These are phyloP conservation scores for Coffea humblotiana DNA, from an alignment of 305 asterid genomes.

Conservation along the genomic window DNA sequence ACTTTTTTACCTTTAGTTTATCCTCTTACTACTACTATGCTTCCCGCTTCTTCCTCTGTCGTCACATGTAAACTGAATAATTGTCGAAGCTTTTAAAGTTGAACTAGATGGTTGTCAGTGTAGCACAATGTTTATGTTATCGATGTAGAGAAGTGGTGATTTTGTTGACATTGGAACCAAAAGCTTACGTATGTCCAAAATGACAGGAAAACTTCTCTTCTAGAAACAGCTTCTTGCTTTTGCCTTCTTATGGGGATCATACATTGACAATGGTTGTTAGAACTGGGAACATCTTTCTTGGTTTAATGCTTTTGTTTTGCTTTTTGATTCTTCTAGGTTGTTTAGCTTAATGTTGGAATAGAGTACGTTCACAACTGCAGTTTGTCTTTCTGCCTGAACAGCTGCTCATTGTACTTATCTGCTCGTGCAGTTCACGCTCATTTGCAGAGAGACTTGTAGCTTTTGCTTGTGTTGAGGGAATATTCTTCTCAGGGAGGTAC, in stretches of 20 bases:
- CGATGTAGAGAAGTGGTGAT: not conserved
- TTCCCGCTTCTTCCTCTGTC: not conserved
- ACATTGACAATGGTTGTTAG: not conserved
- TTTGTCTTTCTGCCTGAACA: not conserved
- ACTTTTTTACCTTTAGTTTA: not conserved
- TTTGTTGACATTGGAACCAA: not conserved
- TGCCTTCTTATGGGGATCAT: not conserved
- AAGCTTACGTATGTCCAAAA: not conserved
- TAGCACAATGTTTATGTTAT: not conserved
- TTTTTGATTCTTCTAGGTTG: not conserved
- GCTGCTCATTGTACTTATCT: slow-evolving; percentile 7
- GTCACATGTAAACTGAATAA: not conserved
- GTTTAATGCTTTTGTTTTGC: not conserved
- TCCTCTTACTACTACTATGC: not conserved
- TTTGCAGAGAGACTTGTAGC: slow-evolving; percentile 81
- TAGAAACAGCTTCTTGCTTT: not conserved
- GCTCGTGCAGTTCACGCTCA: slow-evolving; percentile 50
- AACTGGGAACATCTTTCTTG: not conserved
- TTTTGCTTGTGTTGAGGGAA: slow-evolving; percentile 82
- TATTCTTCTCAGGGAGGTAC: slow-evolving; percentile 82
- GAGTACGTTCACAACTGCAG: not conserved
- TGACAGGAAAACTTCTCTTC: not conserved
- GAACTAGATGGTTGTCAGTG: not conserved
- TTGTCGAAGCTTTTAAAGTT: not conserved
- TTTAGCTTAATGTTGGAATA: not conserved